These are phyloP conservation scores for Yueomyces sinensis DNA, from an alignment of 805 yeast species.

Conservation along the genomic window DNA sequence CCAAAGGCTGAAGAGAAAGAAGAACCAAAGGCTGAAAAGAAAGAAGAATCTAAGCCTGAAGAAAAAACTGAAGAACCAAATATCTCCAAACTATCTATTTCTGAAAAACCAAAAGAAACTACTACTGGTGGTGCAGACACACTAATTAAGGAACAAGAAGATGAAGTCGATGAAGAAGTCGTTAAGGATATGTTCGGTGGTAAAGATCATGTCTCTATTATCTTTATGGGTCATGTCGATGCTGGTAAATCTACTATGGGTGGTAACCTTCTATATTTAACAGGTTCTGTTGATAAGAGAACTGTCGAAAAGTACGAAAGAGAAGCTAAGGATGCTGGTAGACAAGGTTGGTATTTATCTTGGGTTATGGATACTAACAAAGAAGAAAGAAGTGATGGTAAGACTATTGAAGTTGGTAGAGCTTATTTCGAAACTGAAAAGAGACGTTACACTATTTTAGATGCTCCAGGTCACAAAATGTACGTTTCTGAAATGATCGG, in stretches of 20 bases:
- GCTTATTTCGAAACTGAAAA: conserved; percentile 96
- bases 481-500: conserved; percentile 99
- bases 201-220: conserved; percentile 91
- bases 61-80: conserved; percentile 16
- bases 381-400: conserved; percentile 98
- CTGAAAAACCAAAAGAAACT: conserved; percentile 21
- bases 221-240: conserved; percentile 99
- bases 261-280: conserved; percentile 83
- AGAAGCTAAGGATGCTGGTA: conserved; percentile 98
- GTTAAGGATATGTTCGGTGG: conserved; percentile 92
- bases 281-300: conserved; percentile 97
- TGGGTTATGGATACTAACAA: conserved; percentile 99
- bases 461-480: conserved; percentile 99
- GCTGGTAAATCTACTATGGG: conserved; percentile 99
- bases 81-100: conserved; percentile 18
- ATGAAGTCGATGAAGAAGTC: conserved; percentile 71
- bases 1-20: conserved; percentile 14
- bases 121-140: conserved; percentile 35
- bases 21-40: conserved; percentile 8
- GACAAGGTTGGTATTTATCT: conserved; percentile 98
- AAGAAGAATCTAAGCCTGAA: conserved; percentile 9
- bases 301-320: conserved; percentile 96
- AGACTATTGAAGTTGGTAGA: conserved; percentile 97
- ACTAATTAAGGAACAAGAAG: conserved; percentile 57
- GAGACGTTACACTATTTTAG: conserved; percentile 94